These are phyloP conservation scores for Aspergillus egyptiacus DNA, from an alignment of 495 filamentous ascomycete species.

Conservation along the genomic window DNA sequence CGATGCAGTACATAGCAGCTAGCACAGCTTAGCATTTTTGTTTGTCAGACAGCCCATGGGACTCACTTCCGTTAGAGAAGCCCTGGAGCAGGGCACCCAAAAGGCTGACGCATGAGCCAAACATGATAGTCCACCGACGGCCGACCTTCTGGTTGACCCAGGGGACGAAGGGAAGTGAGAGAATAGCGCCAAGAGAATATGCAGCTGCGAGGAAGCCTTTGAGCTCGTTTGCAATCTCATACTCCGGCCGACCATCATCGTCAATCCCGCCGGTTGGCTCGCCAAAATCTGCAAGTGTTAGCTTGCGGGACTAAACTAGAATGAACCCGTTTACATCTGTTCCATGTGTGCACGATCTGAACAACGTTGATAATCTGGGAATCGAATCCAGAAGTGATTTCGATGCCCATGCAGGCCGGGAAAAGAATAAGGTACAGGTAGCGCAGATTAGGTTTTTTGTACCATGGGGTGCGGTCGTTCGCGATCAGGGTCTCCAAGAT, in stretches of 20 bases:
- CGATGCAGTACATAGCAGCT: slow-evolving; percentile 58
- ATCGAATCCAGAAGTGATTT: slow-evolving; percentile 68
- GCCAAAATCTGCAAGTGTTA: slow-evolving; percentile 29
- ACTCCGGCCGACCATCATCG: slow-evolving; percentile 15
- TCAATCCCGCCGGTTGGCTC: slow-evolving; percentile 20
- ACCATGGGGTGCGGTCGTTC: slow-evolving; percentile 42
- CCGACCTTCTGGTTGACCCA: slow-evolving; percentile 51
- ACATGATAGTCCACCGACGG: slow-evolving; percentile 52
- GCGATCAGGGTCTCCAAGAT: slow-evolving; percentile 21
- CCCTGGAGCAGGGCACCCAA: slow-evolving; percentile 54
- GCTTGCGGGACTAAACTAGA: not conserved
- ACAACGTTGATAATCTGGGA: slow-evolving; percentile 66
- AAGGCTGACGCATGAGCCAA: slow-evolving; percentile 53
- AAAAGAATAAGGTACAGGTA: slow-evolving; percentile 56
- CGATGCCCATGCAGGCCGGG: slow-evolving; percentile 62
- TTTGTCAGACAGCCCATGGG: not conserved
- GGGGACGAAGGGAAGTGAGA: slow-evolving; percentile 55
- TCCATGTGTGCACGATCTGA: slow-evolving; percentile 55
- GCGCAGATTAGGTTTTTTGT: slow-evolving; percentile 57
- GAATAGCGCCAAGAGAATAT: slow-evolving; percentile 41
- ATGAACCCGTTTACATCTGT: slow-evolving; percentile 41
- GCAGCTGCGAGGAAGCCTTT: slow-evolving; percentile 27
- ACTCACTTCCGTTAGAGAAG: slow-evolving; percentile 24
- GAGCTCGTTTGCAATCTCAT: slow-evolving; percentile 20
- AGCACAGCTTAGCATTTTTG: slow-evolving; percentile 21